phyloP scores from a whole-genome alignment of 371 early-diverging fungal genomes.

The Apophysomyces trapeziformis region DNA sequence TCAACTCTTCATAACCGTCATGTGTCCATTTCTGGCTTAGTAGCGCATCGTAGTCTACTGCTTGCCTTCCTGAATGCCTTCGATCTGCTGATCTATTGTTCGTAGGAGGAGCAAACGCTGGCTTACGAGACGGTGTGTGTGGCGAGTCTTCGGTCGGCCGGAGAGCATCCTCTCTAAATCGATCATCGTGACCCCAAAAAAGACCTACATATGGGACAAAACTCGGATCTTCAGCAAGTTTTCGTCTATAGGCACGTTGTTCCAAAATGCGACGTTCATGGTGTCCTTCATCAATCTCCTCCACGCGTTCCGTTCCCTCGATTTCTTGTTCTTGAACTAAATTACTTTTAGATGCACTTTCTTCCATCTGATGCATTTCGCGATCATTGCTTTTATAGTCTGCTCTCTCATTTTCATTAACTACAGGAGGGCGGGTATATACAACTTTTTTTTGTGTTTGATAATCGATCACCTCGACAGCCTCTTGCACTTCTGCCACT shows the following conservation, averaged over 20 bases:
- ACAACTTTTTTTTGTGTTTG: not conserved
- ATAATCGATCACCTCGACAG: slow-evolving; percentile 5
- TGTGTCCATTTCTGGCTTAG: slow-evolving; percentile 43
- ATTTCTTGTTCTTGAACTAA: not conserved
- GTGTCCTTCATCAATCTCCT: not conserved
- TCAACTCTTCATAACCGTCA: slow-evolving; percentile 45
- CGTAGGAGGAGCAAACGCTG: not conserved
- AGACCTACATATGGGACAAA: slow-evolving; percentile 63
- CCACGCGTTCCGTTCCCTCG: not conserved
- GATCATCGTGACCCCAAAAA: slow-evolving; percentile 67
- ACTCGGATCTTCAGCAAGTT: slow-evolving; percentile 61
- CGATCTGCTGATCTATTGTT: slow-evolving; percentile 7
- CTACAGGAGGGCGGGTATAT: not conserved
- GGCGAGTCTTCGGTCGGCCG: slow-evolving; percentile 8
- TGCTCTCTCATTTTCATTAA: not conserved
- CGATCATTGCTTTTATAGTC: not conserved
- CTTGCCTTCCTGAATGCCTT: not conserved
- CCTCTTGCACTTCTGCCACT: not conserved
- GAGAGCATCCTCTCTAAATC: slow-evolving; percentile 54
- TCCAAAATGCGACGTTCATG: slow-evolving; percentile 38
- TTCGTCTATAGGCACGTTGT: slow-evolving; percentile 58
- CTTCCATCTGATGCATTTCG: not conserved
- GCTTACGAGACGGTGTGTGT: not conserved
- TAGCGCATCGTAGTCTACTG: slow-evolving; percentile 6
- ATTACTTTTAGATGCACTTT: not conserved